Base-by-base conservation (phyloP, 352 stramenopile species). In the Phytophthora cactorum region DNA sequence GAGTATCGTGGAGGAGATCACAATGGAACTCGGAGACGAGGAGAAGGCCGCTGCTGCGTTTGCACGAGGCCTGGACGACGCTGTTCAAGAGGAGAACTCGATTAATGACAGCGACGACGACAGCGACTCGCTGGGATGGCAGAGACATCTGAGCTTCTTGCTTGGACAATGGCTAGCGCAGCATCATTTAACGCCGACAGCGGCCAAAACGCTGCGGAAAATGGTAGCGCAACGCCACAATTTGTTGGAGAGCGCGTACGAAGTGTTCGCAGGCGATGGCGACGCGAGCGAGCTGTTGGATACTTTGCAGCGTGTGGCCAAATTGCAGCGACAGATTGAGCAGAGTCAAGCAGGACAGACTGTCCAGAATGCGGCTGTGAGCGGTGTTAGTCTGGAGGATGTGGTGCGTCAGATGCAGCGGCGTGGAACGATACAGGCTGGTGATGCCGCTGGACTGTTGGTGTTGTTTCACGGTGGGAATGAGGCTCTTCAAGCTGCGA, bases 371-470 rank as follows among this genome's bases (percentile, higher is more conserved):
- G 49, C 15, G 3, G 36, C 7, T 15, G 29, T 14, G 2, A 79
- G 81, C 34, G 64, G 71, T 44, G 50, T 86, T 6, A 77, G 75
- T 9, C 69, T 95, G 0, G 79, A 91, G 3, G 73, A 90, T 39
- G 77, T 95, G 2, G 81, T 92, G 5, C 78, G 75, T 1, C 76
- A 91, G 57, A 95, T 95, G 86, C 74, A 90, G 65, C 68, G 65
- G 4, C 81, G 82, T 28, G 52, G 77, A 2, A 49, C 88, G 11
- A 62, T 95, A 25, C 67, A 67, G 9, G 77, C 64, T 1, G 72
- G 84, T 11, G 84, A 95, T 66, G 84, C 75, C 1, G 77, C 88
- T 15, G 86, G 86, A 4, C 61, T 95, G 3, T 77, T 93, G 25
- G 64, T 64, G n/a, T 61, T 95, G 9, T 91, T 84, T 36, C 74